These are phyloP conservation scores for Helminthosporium solani DNA, from an alignment of 2,329 filamentous ascomycete species.

Conservation along the genomic window DNA sequence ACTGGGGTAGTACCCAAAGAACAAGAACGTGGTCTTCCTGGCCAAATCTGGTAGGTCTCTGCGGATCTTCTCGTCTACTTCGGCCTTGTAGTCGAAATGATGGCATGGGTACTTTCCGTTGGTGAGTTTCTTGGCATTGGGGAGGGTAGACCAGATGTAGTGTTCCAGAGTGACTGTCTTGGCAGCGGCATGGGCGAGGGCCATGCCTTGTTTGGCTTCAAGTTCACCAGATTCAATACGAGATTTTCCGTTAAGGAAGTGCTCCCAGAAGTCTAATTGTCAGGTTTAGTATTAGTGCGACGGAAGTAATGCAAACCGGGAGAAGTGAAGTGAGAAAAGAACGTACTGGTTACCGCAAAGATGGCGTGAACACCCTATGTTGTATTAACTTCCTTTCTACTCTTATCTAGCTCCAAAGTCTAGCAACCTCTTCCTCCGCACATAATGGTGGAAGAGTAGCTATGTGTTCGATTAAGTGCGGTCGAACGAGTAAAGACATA, in stretches of 20 bases:
- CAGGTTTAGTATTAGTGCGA: neutral
- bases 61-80: slow-evolving; percentile 44
- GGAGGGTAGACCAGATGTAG: slow-evolving; percentile 50
- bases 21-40: slow-evolving; percentile 20
- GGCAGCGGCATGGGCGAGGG: slow-evolving; percentile 44
- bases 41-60: slow-evolving; percentile 20
- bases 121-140: slow-evolving; percentile 29
- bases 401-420: too few species aligned
- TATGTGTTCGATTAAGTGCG: too few species aligned
- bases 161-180: slow-evolving; percentile 41
- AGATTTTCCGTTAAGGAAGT: slow-evolving; percentile 18
- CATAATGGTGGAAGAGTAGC: too few species aligned
- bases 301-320: neutral
- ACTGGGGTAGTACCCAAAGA: slow-evolving; percentile 18
- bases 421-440: too few species aligned
- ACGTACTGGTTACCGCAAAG: slow-evolving; percentile 40
- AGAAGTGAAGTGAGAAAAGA: neutral
- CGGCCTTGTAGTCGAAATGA: slow-evolving; percentile 45
- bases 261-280: slow-evolving; percentile 34
- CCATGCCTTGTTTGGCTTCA: slow-evolving; percentile 42
- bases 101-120: slow-evolving; percentile 35
- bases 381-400: neutral
- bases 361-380: slow-evolving; percentile 21
- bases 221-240: slow-evolving; percentile 32
- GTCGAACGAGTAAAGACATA: slow-evolving; percentile 1